Base-by-base conservation (phyloP, 1,284 basidiomycete genomes). In the Ganoderma leucocontextum region DNA sequence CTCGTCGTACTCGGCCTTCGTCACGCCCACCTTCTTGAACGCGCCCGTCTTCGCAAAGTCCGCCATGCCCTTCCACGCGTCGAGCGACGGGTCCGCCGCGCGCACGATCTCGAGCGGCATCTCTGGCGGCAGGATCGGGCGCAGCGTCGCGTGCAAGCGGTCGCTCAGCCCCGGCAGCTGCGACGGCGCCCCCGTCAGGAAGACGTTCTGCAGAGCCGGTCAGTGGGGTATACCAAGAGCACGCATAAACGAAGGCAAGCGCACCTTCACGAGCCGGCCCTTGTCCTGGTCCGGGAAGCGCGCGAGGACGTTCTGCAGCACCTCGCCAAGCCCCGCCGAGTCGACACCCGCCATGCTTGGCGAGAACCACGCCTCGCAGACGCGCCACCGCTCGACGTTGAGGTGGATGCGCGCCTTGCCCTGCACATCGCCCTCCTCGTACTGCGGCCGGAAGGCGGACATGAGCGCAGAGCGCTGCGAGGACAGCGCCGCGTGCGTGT, bases 21-120 rank as follows among this genome's bases (percentile, higher is more conserved):
- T 94, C 57, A 94, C 86, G 0, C 85, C 84, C 1, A 89, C 86
- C 25, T 79, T 77, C 55, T 76, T 76, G 69, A 91, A 93, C 68
- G 88, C 90, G 0, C 85, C 82, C 8, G 89, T 91, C 62, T 80
- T 78, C 33, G 91, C 89, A 83, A 96, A 98, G 68, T 86, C 85
- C 4, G 94, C 93, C 95, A 98, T 98, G 6, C 97, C 97, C 60
- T 86, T 86, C 97, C 97, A 99, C 4, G 96, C 91, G 77, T 98
- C 96, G 65, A 92, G 78, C 17, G 84, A 75, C 1, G 93, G 89
- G 78, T 98, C 91, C 4, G 76, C 82, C 2, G 90, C 95, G 25
- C 83, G 82, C 39, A 85, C 79, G 59, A 95, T 86, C 60, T 85
- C 80, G 4, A 96, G 87, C 10, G 83, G 79, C 80, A 92, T 92